phyloP scores from a whole-genome alignment of 2,329 filamentous ascomycete genomes.

The Phoma herbarum region DNA sequence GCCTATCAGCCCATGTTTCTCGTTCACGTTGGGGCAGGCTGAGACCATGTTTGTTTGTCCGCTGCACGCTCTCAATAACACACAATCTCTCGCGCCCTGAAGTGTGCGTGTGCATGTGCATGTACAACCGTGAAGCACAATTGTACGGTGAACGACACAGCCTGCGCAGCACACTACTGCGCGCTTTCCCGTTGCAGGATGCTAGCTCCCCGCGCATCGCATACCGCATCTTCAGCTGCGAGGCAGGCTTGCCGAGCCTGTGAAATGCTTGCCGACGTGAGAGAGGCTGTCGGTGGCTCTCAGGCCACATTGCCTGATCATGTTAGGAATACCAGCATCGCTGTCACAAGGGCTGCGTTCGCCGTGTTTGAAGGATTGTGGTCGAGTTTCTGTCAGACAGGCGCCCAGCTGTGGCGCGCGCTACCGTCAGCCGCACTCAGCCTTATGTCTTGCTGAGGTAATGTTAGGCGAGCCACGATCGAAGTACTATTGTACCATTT shows the following conservation, averaged over 20 bases:
- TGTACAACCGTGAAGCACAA: constrained; percentile 6
- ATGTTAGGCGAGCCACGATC: not conserved
- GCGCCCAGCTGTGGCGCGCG: constrained; percentile 17
- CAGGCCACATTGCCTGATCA: not conserved
- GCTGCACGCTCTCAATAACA: constrained; percentile 8
- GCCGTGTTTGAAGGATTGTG: constrained; percentile 1
- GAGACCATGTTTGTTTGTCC: constrained; percentile 3
- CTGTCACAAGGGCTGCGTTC: constrained; percentile 1
- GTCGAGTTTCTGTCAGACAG: constrained; percentile 12
- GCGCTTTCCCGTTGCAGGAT: constrained; percentile 14
- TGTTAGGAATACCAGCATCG: no score
- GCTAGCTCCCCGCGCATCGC: constrained; percentile 4
- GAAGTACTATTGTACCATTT: not conserved
- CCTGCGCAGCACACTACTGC: constrained; percentile 14
- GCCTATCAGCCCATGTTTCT: constrained; percentile 10
- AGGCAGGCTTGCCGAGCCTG: constrained; percentile 14
- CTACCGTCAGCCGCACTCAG: constrained; percentile 21
- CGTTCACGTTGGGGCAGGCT: constrained; percentile 14
- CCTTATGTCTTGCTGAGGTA: constrained; percentile 1
- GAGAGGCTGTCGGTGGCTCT: not conserved
- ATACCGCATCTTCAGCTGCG: constrained; percentile 19
- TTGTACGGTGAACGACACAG: constrained; percentile 20
- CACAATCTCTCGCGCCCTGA: no score
- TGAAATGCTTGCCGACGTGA: not conserved
- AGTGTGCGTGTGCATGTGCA: no score